Base-by-base conservation (phyloP, 2,329 filamentous ascomycete species). In the Sporothrix protearum region DNA sequence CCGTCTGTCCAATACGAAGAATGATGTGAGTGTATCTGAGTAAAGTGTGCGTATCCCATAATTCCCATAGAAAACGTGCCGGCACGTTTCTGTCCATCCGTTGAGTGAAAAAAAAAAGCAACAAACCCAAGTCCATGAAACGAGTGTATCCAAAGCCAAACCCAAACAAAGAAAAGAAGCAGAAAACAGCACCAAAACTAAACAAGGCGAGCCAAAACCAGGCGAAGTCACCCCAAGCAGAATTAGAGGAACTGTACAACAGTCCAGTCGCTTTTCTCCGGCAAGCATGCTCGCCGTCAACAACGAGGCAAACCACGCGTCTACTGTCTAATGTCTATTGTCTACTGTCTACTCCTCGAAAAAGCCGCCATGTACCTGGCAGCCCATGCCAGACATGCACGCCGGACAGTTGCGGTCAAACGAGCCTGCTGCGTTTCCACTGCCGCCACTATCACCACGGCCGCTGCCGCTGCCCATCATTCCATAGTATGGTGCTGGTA, bases 351-450 rank as follows among this genome's bases (percentile, higher is more conserved):
- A 69, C 39, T 71, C 69, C 1, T 73, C 74, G 33, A 70, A 74
- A 16, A 68, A 75, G 3, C 71, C 36, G 1, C 73, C 73, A 55
- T 75, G 74, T 2, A 74, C 16, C 16, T 68, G 68, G 55, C 74
- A 75, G 14, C 72, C 74, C 69, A 75, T 22, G 16, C 74, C 74
- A 1, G 74, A 73, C 61, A 73, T 59, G 22, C 74, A 75, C 3
- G 71, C 69, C 7, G 72, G 69, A 14, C 74, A 74, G 5, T 68
- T 16, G 2, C 53, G 67, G 28, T 66, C 39, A 25, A 63, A 71
- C 6, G 55, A 47, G 3, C 39, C 61, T 12, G 7, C 3, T n/a
- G 30, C 39, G 55, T 36, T 22, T 22, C 55, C 55, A 39, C 51
- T 55, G 25, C 51, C 25, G 2, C 42, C 47, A 28, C 47, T 39